Base-by-base conservation (phyloP, 2,329 filamentous ascomycete species). In the Ustilaginoidea virens region DNA sequence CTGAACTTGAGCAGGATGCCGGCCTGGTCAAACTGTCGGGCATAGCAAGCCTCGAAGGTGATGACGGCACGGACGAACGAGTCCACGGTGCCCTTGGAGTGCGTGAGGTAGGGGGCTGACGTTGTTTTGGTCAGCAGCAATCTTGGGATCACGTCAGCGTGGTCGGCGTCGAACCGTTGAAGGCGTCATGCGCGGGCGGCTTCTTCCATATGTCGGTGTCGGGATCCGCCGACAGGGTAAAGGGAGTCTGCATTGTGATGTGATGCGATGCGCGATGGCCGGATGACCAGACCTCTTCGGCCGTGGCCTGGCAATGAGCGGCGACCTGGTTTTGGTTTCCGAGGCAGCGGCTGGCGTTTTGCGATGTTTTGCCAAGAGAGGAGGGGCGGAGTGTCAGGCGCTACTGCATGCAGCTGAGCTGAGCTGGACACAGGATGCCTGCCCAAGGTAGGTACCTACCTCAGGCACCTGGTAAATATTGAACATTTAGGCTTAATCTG, bases 191-290 rank as follows among this genome's bases (percentile, higher is more conserved):
- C n/a, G 60, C 54, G 0, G 77, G 76, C 1, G 75, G 72, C 48
- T 81, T 81, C 48, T 76, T 72, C 80, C 80, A 87, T 46, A 85
- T 69, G 51, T 86, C 80, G 20, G 77, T 82, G 18, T 61, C 62
- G 0, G 76, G 62, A 0, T 53, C 44, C 12, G 74, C 67, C 29
- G 56, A 61, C 40, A 80, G 60, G 11, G 51, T 58, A 47, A 76
- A 71, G 5, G 33, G 28, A 8, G 32, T 27, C 8, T 30, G 23
- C 25, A 36, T 34, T 16, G 9, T 24, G 22, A 9, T 16, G 11
- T 7, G 16, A 10, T 14, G n/a, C n/a, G n/a, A n/a, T n/a, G n/a
- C n/a, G n/a, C n/a, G n/a, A n/a, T n/a, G n/a, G n/a, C n/a, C n/a
- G n/a, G n/a, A n/a, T n/a, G n/a, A n/a, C n/a, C n/a, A n/a, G n/a